A percentile compares a stretch with the other conserved stretches of the same genome.
Conservation (phyloP, 164 flowering plant species). For the Echeveria elegans region DNA sequence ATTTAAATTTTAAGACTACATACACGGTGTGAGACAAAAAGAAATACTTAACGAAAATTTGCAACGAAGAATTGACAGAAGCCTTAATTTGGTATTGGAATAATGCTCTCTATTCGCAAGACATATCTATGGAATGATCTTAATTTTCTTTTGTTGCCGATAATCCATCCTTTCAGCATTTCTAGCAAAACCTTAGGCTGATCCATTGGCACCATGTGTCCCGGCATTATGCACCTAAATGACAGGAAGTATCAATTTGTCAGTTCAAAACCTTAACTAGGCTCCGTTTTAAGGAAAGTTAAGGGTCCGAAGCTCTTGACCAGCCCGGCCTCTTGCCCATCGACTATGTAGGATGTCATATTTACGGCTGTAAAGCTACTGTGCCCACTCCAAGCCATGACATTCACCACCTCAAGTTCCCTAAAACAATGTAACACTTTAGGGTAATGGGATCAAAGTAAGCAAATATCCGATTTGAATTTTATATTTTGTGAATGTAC, state of each 20-base stretch:
- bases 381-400: not conserved
- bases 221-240: conserved; percentile 57
- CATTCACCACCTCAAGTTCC: not conserved
- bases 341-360: conserved; percentile 42
- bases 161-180: conserved; percentile 68
- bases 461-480: no score
- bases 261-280: no score
- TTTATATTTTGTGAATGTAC: conserved; percentile 18
- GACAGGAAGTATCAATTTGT: no score
- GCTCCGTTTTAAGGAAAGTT: conserved; percentile 42
- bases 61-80: no score
- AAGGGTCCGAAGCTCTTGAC: conserved; percentile 62
- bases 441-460: no score
- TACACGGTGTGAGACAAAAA: no score
- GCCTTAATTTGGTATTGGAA: no score
- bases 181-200: conserved; percentile 20
- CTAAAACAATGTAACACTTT: not conserved
- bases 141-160: not conserved
- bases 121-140: not conserved
- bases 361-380: conserved; percentile 33
- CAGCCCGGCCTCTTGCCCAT: conserved; percentile 58
- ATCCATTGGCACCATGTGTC: conserved; percentile 97
- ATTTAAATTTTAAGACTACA: no score
- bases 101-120: no score
- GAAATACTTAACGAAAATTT: no score